Percentiles rank a stretch among this genome's conserved stretches.
phyloP scores from a whole-genome alignment of 495 filamentous ascomycete genomes.

The Xeromyces bisporus region DNA sequence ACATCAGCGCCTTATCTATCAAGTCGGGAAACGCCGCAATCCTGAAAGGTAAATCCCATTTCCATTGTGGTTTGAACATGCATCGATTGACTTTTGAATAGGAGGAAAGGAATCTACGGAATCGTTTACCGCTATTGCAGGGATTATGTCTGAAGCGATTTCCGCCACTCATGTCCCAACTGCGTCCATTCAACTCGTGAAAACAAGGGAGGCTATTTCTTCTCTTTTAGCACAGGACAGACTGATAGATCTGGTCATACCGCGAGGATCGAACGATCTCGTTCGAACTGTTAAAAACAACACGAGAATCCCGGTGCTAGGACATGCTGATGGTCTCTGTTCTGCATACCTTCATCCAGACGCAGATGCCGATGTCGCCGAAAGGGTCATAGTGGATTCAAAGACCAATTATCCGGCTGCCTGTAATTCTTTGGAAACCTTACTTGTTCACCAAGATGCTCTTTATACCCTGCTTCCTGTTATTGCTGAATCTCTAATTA shows the following conservation, averaged over 20 bases:
- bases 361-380: constrained; percentile 52
- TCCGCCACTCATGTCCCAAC: constrained; percentile 63
- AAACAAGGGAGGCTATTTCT: constrained; percentile 73
- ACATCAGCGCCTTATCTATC: constrained; percentile 90
- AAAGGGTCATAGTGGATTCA: constrained; percentile 71
- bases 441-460: constrained; percentile 66
- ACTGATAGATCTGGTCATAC: constrained; percentile 89
- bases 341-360: constrained; percentile 72
- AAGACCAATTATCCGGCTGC: constrained; percentile 93
- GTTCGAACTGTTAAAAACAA: constrained; percentile 77
- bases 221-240: constrained; percentile 67
- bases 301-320: constrained; percentile 89
- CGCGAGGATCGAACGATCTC: constrained; percentile 82
- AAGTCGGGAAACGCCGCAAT: constrained; percentile 98
- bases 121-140: constrained; percentile 79
- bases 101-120: constrained; percentile 90
- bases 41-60: constrained; percentile 51
- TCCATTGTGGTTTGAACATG: neutral
- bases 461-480: constrained; percentile 49
- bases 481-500: constrained; percentile 53
- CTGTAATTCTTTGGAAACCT: constrained; percentile 81
- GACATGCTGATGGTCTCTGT: constrained; percentile 92
- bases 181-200: constrained; percentile 78
- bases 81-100: constrained; percentile 8
- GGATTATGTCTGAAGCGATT: constrained; percentile 67